Percentiles rank a stretch among this genome's conserved stretches.
These are phyloP conservation scores for Miamiensis avidus DNA, from an alignment of 169 alveolate species.

Conservation along the genomic window DNA sequence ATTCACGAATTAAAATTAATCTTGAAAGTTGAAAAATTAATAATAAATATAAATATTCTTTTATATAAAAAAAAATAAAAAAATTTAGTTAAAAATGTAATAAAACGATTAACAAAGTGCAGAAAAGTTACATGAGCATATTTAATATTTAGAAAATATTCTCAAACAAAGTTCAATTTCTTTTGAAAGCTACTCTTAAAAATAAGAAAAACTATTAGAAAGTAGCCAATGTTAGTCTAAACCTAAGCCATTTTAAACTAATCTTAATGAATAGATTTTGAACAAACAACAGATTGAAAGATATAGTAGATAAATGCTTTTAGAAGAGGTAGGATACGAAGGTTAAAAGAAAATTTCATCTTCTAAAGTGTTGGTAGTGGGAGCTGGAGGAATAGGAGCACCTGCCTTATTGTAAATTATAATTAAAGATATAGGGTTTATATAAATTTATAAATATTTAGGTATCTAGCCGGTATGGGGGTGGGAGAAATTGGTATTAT, in stretches of 20 bases:
- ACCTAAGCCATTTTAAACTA: neutral
- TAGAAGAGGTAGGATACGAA: conserved; percentile 77
- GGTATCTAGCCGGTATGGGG: conserved; percentile 97
- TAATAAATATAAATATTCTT: too few species aligned
- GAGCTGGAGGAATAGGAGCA: conserved; percentile 99
- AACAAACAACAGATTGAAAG: conserved; percentile 71
- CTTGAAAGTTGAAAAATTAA: too few species aligned
- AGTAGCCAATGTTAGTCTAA: conserved; percentile 15
- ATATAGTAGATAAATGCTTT: conserved; percentile 86
- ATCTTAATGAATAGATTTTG: conserved; percentile 2
- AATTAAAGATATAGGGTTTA: too few species aligned
- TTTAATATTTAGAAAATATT: conserved; percentile 23
- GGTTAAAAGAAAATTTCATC: conserved; percentile 78
- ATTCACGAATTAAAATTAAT: too few species aligned
- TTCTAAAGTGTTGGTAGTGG: conserved; percentile 93
- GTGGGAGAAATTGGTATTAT: conserved; percentile 91
- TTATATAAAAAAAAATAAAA: too few species aligned
- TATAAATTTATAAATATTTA: too few species aligned
- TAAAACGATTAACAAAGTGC: too few species aligned
- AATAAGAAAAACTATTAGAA: neutral
- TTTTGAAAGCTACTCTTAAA: conserved; percentile 5
- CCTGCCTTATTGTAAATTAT: too few species aligned
- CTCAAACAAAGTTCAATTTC: conserved; percentile 20
- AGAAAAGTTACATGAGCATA: conserved; percentile 29
- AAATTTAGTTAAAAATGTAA: too few species aligned